phyloP scores from a whole-genome alignment of 2,329 filamentous ascomycete genomes.

The Hymenotorrendiella dingleyae region DNA sequence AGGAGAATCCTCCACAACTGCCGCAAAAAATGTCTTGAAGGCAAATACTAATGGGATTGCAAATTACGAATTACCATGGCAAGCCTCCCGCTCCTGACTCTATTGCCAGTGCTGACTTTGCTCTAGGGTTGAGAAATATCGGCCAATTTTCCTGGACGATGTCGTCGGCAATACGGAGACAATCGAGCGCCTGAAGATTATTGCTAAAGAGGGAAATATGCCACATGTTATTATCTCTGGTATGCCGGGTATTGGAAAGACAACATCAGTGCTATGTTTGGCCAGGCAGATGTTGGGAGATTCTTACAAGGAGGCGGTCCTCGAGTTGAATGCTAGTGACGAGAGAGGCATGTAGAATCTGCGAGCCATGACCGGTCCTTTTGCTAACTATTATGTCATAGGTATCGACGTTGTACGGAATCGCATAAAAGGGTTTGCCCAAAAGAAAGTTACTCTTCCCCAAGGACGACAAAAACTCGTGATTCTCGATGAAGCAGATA shows the following conservation, averaged over 20 bases:
- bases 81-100: constrained; percentile 16
- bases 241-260: constrained; percentile 98
- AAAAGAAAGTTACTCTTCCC: constrained; percentile 96
- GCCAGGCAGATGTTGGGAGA: constrained; percentile 87
- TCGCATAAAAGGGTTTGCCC: constrained; percentile 95
- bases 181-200: constrained; percentile 94
- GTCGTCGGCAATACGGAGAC: constrained; percentile 98
- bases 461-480: constrained; percentile 90
- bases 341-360: constrained; percentile 60
- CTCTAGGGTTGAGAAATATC: constrained; percentile 93
- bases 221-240: constrained; percentile 99
- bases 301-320: constrained; percentile 92
- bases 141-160: constrained; percentile 90
- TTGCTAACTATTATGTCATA: constrained; percentile 27
- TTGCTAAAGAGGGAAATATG: constrained; percentile 98
- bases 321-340: constrained; percentile 94
- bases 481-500: constrained; percentile 96
- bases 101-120: constrained; percentile 16
- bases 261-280: constrained; percentile 88
- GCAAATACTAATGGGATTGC: constrained; percentile 43
- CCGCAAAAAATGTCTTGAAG: constrained; percentile 49
- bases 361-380: background rate
- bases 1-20: constrained; percentile 56
- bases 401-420: constrained; percentile 97
- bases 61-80: constrained; percentile 78